Base-by-base conservation (phyloP, 169 alveolate species). In the Perkinsus olseni region DNA sequence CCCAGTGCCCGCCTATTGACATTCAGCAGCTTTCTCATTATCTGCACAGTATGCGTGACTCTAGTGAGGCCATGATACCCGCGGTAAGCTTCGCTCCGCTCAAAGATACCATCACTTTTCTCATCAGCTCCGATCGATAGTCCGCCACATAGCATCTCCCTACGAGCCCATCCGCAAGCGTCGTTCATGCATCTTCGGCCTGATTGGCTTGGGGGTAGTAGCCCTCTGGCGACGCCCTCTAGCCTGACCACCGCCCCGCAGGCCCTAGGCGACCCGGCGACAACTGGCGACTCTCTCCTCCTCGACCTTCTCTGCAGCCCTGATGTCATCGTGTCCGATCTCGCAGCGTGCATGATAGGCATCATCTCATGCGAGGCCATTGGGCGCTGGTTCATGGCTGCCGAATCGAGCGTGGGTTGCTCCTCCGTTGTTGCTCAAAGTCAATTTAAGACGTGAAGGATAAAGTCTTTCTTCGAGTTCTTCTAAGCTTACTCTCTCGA, bases 141-240 rank as follows among this genome's bases (percentile, higher is more conserved):
- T 62, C 31, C 82, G 82, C 82, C 82, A 62, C 82, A 62, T 62
- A 13, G 82, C 82, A 1, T 62, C 82, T 3, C 82, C 82, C 4
- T 62, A 62, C 82, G 82, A 62, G 82, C 82, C 82, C 82, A 62
- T 62, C 82, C 28, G 82, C 28, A 62, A 62, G 82, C 82, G 82
- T 8, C 82, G 82, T 28, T 62, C 82, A 21, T 62, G 82, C 82
- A 62, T 62, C 31, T 62, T 21, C 31, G 82, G 82, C 34, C 82
- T 62, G 31, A 62, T 62, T 28, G 82, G 82, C 34, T 28, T 62
- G 37, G 82, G 82, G 34, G 82, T 62, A 62, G 34, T 62, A 24
- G 37, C 8, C 34, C 37, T 62, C 34, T 24, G 28, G 36, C 1
- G 37, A 4, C 17, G 34, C 13, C 82, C 17, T 45, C 62, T 10